phyloP scores from a whole-genome alignment of 768 basidiomycete species.

The Roridomyces roridus region DNA sequence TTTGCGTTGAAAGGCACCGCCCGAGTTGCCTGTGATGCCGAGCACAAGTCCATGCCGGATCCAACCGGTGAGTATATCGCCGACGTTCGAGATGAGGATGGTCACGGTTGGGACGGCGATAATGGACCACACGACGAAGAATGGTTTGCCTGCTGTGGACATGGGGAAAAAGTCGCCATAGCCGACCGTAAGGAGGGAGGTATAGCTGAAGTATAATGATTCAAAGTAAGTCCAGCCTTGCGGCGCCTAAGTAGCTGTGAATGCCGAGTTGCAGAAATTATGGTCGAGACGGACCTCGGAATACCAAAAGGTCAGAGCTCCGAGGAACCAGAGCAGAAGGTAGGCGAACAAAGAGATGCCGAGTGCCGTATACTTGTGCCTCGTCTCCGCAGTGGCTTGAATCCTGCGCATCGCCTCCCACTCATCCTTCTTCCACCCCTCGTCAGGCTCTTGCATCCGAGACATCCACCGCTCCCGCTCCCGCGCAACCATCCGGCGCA shows the following conservation, averaged over 20 bases:
- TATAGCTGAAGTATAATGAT: conserved; percentile 47
- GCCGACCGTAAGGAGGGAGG: conserved; percentile 46
- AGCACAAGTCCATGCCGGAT: conserved; percentile 38
- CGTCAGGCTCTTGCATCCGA: conserved; percentile 25
- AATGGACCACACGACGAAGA: conserved; percentile 50
- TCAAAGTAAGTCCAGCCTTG: conserved; percentile 44
- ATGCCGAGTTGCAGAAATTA: neutral
- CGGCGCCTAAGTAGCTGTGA: conserved; percentile 23
- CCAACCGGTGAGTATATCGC: conserved; percentile 51
- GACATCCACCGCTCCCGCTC: conserved; percentile 35
- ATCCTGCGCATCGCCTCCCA: conserved; percentile 47
- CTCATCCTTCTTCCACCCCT: conserved; percentile 39
- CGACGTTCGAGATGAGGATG: conserved; percentile 53
- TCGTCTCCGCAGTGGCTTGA: conserved; percentile 29
- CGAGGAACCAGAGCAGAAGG: conserved; percentile 40
- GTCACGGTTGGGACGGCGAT: conserved; percentile 49
- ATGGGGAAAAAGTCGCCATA: conserved; percentile 47
- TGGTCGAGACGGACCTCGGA: conserved; percentile 31
- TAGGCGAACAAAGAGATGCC: conserved; percentile 35
- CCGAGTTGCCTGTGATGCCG: conserved; percentile 29
- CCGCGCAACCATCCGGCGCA: conserved; percentile 38
- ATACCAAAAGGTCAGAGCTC: conserved; percentile 44
- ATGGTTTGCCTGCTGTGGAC: conserved; percentile 43
- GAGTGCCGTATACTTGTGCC: conserved; percentile 36
- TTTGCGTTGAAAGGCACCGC: too few species aligned